Evolutionary conservation across 805 yeast genomes (phyloP), one percentile per base, ranked within the genome.

Genomic region (Ogataea angusta): DNA sequence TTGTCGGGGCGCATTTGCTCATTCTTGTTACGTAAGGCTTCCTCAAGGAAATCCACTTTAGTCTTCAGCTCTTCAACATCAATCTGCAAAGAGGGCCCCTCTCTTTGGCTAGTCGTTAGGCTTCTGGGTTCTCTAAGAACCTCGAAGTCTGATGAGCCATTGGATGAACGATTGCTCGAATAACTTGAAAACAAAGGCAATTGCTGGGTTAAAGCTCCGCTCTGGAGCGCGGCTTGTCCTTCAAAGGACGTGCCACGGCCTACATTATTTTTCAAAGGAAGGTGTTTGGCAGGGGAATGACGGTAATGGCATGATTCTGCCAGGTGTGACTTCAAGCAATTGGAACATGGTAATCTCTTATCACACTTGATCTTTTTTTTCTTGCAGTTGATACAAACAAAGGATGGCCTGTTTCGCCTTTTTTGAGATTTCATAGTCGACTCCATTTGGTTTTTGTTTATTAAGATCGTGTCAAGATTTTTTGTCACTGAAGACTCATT

Each of bases 381-480:
- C 16, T 52, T 46, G 38, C 66, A 62, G 29, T 69, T 49, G 8
- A 44, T 17, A 35, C 65, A 60, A 13, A 59, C 61, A 29, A 70
- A 60, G 2, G 78, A 76, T 2, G 71, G 72, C 51, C 78, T 65
- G 51, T 70, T 72, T 46, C 78, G 60, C 46, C 63, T 70, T 43
- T 18, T 34, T n/a, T 21, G 22, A 14, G 30, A 13, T n/a, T 15
- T 27, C 14, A 13, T 14, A 13, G 17, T 15, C 16, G 30, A 14
- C 12, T 27, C 30, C 16, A 18, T 2, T 7, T 6, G n/a, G 5
- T 27, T 8, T 10, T 27, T 15, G 13, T n/a, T 5, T 12, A 19
- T 12, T 18, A 27, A 10, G n/a, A 27, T 6, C 21, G 28, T n/a
- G n/a, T 35, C 27, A n/a, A 24, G 14, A 12, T 13, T n/a, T 12